phyloP scores from a whole-genome alignment of 306 rosid genomes.

The Cicer judaicum region DNA sequence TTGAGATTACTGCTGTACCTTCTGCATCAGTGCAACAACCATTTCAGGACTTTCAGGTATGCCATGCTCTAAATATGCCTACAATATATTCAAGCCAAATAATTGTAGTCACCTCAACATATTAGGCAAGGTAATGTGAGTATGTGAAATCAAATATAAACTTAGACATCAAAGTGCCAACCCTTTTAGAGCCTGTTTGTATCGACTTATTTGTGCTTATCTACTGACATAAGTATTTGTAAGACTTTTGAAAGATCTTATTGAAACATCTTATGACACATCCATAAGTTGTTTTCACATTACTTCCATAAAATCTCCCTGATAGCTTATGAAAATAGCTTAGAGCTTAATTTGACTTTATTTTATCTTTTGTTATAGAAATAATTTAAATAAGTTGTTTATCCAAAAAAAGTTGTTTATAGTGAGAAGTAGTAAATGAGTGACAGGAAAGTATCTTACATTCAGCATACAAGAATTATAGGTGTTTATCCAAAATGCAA shows the following conservation, averaged over 20 bases:
- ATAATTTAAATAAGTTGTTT: too few species aligned
- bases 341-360: too few species aligned
- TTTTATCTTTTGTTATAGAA: too few species aligned
- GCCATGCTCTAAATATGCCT: conserved; percentile 89
- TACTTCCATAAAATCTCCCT: too few species aligned
- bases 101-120: conserved; percentile 7
- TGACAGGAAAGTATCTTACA: conserved; percentile 56
- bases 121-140: conserved; percentile 20
- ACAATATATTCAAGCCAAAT: conserved; percentile 43
- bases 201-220: too few species aligned
- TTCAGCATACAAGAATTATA: conserved; percentile 91
- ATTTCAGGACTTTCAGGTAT: conserved; percentile 90
- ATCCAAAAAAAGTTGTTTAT: too few species aligned
- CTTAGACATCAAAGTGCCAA: not conserved
- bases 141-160: conserved; percentile 29
- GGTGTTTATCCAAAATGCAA: conserved; percentile 96
- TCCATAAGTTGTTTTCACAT: too few species aligned
- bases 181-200: not conserved
- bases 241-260: too few species aligned
- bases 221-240: too few species aligned
- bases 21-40: conserved; percentile 90
- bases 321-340: too few species aligned
- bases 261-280: too few species aligned
- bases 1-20: conserved; percentile 58
- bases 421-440: conserved; percentile 19